Evolutionary conservation across 306 rosid genomes (phyloP), one percentile per base, ranked within the genome.

Genomic region (Vigna trinervia): DNA sequence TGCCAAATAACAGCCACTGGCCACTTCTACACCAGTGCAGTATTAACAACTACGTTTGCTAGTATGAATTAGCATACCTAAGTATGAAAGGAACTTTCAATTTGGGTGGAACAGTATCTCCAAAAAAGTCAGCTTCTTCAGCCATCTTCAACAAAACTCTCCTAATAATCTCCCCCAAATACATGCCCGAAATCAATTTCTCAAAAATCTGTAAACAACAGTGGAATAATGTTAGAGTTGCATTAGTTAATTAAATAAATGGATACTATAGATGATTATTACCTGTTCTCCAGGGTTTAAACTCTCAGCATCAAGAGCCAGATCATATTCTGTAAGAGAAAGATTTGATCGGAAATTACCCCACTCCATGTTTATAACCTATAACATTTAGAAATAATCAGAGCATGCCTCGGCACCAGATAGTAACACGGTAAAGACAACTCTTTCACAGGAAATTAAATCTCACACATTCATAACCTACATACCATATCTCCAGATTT

Each of bases 361-460:
- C 98, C 98, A 93, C 86, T 93, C 98, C 97, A 91, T 93, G 86
- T 93, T 93, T 77, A 93, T 91, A 71, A 91, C 98, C 98, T 93
- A 71, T 64, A 74, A 26, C 45, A 73, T 73, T 75, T 54, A 73
- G 26, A 71, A 41, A 48, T 66, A 54, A 73, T 69, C 71, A 51
- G 59, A 51, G 59, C 28, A 20, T 51, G 56, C 38, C 52, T 67
- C 26, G 64, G 17, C 80, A 78, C 74, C 4, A 4, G 77, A 51
- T 59, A 67, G 75, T 12, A 81, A 53, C 43, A 20, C 43, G 30
- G 63, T 69, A 71, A 23, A 30, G 38, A 32, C 51, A 60, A 20
- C 3, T 66, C 20, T 57, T 8, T 67, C 19, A 28, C 53, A 66
- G 57, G 34, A 54, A 47, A 74, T 32, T 41, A 52, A 32, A 14